Evolutionary conservation across 2,329 filamentous ascomycete genomes (phyloP).

Genomic region (Bipolaris victoriae): DNA sequence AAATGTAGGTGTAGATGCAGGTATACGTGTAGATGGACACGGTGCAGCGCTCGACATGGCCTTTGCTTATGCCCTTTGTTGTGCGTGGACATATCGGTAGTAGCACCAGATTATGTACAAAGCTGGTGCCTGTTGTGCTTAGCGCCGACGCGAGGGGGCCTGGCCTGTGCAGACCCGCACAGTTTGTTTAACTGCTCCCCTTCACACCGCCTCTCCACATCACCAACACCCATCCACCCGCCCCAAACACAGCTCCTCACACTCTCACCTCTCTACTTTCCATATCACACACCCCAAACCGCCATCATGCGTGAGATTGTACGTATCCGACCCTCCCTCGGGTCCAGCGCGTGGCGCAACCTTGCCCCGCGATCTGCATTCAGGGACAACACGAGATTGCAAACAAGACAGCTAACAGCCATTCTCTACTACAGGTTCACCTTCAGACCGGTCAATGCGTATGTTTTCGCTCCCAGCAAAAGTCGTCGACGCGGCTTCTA

Average conservation of each 20-base stretch:
- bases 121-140: constrained; percentile 27
- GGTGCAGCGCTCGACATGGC: too few species aligned
- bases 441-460: constrained; percentile 99
- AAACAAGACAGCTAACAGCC: constrained; percentile 61
- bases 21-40: too few species aligned
- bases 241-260: constrained; percentile 35
- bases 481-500: constrained; percentile 28
- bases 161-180: constrained; percentile 32
- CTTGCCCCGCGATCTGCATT: constrained; percentile 50
- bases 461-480: constrained; percentile 53
- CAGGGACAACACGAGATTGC: constrained; percentile 50
- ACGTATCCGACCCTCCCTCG: constrained; percentile 49
- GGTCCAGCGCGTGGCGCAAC: constrained; percentile 52
- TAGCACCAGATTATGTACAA: too few species aligned
- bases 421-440: constrained; percentile 77
- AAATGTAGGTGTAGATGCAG: too few species aligned
- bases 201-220: constrained; percentile 41
- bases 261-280: constrained; percentile 40
- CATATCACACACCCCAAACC: constrained; percentile 28
- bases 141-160: constrained; percentile 14
- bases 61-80: constrained; percentile 1
- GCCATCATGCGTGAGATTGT: constrained; percentile 73
- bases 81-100: constrained; percentile 1
- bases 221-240: constrained; percentile 35
- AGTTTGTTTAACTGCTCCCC: constrained; percentile 37